phyloP scores from a whole-genome alignment of 176 grass and related monocot genomes.

The Phoenix roebelenii region DNA sequence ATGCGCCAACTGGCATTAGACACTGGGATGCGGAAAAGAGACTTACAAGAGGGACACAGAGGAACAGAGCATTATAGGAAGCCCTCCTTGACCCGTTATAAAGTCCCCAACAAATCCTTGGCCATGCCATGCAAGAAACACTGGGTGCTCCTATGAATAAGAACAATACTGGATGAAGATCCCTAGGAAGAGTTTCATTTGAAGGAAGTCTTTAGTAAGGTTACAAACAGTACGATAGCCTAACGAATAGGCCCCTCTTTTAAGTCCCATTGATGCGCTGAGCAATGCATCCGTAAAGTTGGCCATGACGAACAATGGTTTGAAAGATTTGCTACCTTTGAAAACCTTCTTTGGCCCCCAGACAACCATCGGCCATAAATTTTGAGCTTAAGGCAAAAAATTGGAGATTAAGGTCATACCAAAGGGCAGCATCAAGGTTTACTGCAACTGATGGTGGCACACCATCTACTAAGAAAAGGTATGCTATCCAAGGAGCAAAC shows the following conservation, averaged over 20 bases:
- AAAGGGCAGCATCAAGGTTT: conserved; percentile 12
- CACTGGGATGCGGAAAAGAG: not conserved
- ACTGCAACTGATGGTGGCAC: conserved; percentile 29
- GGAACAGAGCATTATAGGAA: conserved; percentile 84
- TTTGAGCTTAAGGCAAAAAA: conserved; percentile 83
- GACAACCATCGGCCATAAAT: conserved; percentile 99
- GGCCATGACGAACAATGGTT: conserved; percentile 62
- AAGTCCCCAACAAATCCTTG: conserved; percentile 60
- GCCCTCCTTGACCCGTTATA: conserved; percentile 49
- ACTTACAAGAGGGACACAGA: conserved; percentile 78
- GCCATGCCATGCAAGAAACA: conserved; percentile 81
- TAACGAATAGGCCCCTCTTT: no score
- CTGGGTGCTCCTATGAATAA: conserved; percentile 85
- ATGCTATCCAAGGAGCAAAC: conserved; percentile 54
- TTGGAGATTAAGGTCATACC: conserved; percentile 72
- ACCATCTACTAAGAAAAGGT: conserved; percentile 55
- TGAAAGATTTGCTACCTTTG: conserved; percentile 83
- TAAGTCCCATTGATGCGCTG: no score
- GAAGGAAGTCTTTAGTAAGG: no score
- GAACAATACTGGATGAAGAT: conserved; percentile 70
- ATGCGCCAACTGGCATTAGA: no score
- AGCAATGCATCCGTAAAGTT: no score
- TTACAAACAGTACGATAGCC: no score
- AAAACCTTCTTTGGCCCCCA: conserved; percentile 46
- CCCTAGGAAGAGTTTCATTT: no score